phyloP scores from a whole-genome alignment of 2,329 filamentous ascomycete species.

The Xylariaceae sp. region DNA sequence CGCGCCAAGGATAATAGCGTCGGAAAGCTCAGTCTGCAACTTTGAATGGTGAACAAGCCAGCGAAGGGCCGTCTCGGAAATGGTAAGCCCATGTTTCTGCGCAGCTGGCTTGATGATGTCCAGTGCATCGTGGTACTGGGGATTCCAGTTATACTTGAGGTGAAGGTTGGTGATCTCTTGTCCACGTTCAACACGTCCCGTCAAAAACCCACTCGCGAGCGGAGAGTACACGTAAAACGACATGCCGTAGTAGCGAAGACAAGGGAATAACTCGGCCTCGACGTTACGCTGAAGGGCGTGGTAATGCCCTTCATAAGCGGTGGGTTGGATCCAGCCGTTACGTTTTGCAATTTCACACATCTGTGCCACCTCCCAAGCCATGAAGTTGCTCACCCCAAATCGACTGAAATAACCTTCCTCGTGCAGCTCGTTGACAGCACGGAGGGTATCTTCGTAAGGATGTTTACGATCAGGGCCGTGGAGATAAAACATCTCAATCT shows the following conservation, averaged over 20 bases:
- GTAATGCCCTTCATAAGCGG: conserved; percentile 48
- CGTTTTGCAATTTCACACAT: conserved; percentile 42
- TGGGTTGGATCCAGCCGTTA: conserved; percentile 40
- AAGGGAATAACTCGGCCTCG: conserved; percentile 42
- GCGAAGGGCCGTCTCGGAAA: conserved; percentile 40
- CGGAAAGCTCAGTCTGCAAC: conserved; percentile 30
- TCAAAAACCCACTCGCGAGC: conserved; percentile 14
- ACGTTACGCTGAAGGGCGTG: conserved; percentile 42
- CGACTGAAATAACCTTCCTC: conserved; percentile 29
- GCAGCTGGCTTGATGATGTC: conserved; percentile 28
- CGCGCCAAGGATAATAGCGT: conserved; percentile 37
- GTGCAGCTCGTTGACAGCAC: conserved; percentile 42
- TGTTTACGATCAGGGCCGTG: conserved; percentile 45
- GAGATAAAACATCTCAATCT: conserved; percentile 22
- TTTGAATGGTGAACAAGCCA: conserved; percentile 39
- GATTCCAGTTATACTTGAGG: conserved; percentile 8
- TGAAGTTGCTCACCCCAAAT: conserved; percentile 48
- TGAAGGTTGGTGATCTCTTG: conserved; percentile 4
- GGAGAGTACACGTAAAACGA: conserved; percentile 43
- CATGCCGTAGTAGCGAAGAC: conserved; percentile 41
- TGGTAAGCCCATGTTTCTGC: conserved; percentile 34
- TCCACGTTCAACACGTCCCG: conserved; percentile 9
- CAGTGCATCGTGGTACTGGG: conserved; percentile 10
- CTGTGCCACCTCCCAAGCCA: conserved; percentile 42
- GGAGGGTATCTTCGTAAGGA: conserved; percentile 39